A percentile compares a stretch with the other conserved stretches of the same genome.
These are phyloP conservation scores for Aquilaria sinensis DNA, from an alignment of 345 rosid species.

Conservation along the genomic window DNA sequence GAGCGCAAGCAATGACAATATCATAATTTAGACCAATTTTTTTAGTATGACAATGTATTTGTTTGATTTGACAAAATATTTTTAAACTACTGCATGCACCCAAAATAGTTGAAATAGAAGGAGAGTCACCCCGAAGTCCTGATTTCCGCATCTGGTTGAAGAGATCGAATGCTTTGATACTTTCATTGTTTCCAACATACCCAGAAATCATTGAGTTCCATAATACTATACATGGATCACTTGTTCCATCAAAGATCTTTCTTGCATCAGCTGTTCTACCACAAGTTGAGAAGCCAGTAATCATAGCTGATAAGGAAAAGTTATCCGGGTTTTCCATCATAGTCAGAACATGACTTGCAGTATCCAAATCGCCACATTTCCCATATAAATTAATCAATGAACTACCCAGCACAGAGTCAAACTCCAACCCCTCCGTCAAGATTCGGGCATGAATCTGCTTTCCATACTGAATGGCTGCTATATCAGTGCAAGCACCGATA, in stretches of 20 bases:
- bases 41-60: slow-evolving; percentile 45
- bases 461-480: slow-evolving; percentile 51
- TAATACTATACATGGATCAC: slow-evolving; percentile 32
- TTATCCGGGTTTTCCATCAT: slow-evolving; percentile 47
- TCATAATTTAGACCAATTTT: slow-evolving; percentile 42
- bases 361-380: slow-evolving; percentile 59
- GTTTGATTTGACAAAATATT: slow-evolving; percentile 19
- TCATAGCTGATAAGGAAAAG: slow-evolving; percentile 70
- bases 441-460: slow-evolving; percentile 68
- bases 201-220: slow-evolving; percentile 92
- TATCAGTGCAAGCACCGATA: slow-evolving; percentile 51
- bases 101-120: slow-evolving; percentile 48
- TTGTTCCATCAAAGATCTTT: slow-evolving; percentile 36
- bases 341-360: slow-evolving; percentile 42
- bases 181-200: slow-evolving; percentile 48
- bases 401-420: slow-evolving; percentile 50
- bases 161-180: slow-evolving; percentile 45
- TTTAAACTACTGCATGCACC: slow-evolving; percentile 46
- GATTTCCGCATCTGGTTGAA: slow-evolving; percentile 47
- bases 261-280: slow-evolving; percentile 57
- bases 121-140: slow-evolving; percentile 35
- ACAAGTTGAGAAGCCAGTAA: slow-evolving; percentile 58
- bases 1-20: slow-evolving; percentile 30
- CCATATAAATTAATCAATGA: slow-evolving; percentile 66
- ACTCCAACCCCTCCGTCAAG: slow-evolving; percentile 33